A percentile compares a stretch with the other conserved stretches of the same genome.
Evolutionary conservation across 2,329 filamentous ascomycete species (phyloP).

Genomic region (Pyrenophora graminea): DNA sequence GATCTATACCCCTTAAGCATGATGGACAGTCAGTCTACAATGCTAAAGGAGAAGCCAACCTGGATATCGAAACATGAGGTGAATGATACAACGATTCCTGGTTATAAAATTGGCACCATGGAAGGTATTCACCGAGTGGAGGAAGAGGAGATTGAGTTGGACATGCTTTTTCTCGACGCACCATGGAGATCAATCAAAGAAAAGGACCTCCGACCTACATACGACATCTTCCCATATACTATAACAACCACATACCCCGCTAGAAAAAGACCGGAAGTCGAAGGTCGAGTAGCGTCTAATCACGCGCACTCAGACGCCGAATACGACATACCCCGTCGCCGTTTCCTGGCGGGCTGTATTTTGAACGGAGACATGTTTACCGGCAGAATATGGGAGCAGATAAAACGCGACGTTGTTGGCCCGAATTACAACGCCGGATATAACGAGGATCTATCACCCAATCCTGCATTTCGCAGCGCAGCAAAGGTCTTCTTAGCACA

Average conservation of each 20-base stretch:
- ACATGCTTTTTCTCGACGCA: conserved; percentile 12
- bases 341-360: conserved; percentile 17
- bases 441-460: conserved; percentile 2
- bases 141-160: conserved; percentile 9
- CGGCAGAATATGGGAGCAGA: conserved; percentile 13
- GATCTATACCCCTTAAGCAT: conserved; percentile 12
- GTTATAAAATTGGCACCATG: conserved; percentile 1
- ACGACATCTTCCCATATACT: not conserved
- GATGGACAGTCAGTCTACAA: not conserved
- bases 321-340: conserved; percentile 6
- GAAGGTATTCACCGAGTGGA: conserved; percentile 8
- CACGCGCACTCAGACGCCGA: not conserved
- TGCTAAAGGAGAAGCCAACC: not conserved
- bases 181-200: conserved; percentile 2
- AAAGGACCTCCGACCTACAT: not conserved
- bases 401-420: conserved; percentile 8
- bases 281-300: not conserved
- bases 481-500: conserved; percentile 5
- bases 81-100: conserved; percentile 6
- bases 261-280: not conserved
- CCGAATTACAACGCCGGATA: conserved; percentile 13
- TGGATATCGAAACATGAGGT: too few relatives aligned
- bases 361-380: conserved; percentile 8
- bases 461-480: conserved; percentile 2
- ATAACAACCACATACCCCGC: not conserved